Percentiles rank a stretch among this genome's conserved stretches.
Evolutionary conservation across 768 basidiomycete species (phyloP).

Genomic region (Hypsizygus marmoreus): DNA sequence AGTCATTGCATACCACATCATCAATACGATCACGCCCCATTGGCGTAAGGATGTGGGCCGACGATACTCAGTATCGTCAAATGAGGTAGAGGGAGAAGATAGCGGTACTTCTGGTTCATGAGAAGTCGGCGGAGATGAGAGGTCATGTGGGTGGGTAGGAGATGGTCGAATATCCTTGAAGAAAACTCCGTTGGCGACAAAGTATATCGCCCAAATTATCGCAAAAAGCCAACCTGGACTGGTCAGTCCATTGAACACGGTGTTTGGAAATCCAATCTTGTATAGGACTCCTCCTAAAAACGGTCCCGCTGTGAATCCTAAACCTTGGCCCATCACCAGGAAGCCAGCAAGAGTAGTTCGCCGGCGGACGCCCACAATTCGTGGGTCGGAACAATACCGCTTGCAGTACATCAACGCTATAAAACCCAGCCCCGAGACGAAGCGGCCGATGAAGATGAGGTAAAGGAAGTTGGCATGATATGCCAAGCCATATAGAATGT

Average conservation of each 20-base stretch:
- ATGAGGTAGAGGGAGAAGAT: too few relatives aligned
- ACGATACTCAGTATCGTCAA: too few relatives aligned
- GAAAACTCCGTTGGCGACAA: too few relatives aligned
- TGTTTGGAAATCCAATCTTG: slow-evolving; percentile 57
- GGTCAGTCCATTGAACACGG: slow-evolving; percentile 67
- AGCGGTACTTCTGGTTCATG: too few relatives aligned
- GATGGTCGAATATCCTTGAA: too few relatives aligned
- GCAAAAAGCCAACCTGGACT: slow-evolving; percentile 71
- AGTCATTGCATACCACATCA: slow-evolving; percentile 64
- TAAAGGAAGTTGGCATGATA: slow-evolving; percentile 63
- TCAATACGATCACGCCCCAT: slow-evolving; percentile 50
- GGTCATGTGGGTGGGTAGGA: too few relatives aligned
- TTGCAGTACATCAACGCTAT: slow-evolving; percentile 69
- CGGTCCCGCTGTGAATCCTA: slow-evolving; percentile 64
- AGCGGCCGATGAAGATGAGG: slow-evolving; percentile 71
- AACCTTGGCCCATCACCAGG: slow-evolving; percentile 62
- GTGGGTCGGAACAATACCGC: slow-evolving; percentile 68
- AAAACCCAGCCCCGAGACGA: slow-evolving; percentile 61
- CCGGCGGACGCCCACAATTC: slow-evolving; percentile 64
- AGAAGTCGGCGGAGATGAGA: too few relatives aligned
- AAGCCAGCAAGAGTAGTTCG: slow-evolving; percentile 64
- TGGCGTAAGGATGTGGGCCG: too few relatives aligned
- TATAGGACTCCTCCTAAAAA: slow-evolving; percentile 64
- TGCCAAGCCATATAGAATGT: slow-evolving; percentile 62
- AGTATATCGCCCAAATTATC: slow-evolving; percentile 51